Evolutionary conservation across 306 rosid species (phyloP).

Genomic region (Acacia crassicarpa): DNA sequence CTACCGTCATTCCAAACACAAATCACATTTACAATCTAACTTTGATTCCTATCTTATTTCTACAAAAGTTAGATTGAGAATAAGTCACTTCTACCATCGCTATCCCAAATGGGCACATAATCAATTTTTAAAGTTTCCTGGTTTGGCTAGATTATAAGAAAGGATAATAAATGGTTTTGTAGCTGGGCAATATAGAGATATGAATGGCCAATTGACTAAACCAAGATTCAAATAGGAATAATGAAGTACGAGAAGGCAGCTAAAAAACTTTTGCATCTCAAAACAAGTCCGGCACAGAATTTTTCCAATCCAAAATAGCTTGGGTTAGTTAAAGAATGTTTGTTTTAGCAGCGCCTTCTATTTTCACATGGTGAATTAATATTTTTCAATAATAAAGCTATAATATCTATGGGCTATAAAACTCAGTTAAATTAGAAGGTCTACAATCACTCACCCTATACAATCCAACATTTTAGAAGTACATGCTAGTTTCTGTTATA

Average conservation of each 20-base stretch:
- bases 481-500: not conserved
- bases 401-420: not conserved
- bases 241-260: not conserved
- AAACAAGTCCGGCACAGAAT: not conserved
- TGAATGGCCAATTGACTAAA: not conserved
- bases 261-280: not conserved
- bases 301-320: not conserved
- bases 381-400: not conserved
- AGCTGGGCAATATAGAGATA: not conserved
- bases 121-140: not conserved
- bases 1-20: too few relatives aligned
- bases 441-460: not conserved
- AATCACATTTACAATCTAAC: too few relatives aligned
- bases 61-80: too few relatives aligned
- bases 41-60: too few relatives aligned
- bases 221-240: not conserved
- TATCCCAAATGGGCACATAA: too few relatives aligned
- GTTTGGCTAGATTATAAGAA: not conserved
- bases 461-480: not conserved
- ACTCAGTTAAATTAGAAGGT: not conserved
- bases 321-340: not conserved
- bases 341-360: not conserved
- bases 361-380: not conserved
- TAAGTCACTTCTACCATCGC: too few relatives aligned
- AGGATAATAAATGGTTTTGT: not conserved